These are phyloP conservation scores for Pleodorina starrii DNA, from an alignment of 139 green algal genomes.

Conservation along the genomic window DNA sequence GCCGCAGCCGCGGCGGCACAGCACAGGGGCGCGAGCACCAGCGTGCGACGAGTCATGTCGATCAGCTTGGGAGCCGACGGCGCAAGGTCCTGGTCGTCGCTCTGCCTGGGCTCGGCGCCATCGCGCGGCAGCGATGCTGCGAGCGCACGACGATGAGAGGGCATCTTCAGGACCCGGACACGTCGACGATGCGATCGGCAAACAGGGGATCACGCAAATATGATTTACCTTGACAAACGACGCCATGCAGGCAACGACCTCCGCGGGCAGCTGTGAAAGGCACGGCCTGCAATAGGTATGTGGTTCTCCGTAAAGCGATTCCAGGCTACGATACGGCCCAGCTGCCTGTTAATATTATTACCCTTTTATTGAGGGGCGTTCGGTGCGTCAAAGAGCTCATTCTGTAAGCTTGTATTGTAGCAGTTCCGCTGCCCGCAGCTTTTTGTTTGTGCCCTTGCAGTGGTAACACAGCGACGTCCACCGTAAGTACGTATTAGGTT, in stretches of 20 bases:
- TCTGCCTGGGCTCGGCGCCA: not conserved
- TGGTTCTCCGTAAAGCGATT: too few relatives aligned
- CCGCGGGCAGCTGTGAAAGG: not conserved
- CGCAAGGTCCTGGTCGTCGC: not conserved
- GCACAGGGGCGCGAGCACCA: slow-evolving; percentile 61
- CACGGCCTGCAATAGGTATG: slow-evolving; percentile 7
- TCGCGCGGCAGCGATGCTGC: not conserved
- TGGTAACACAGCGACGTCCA: too few relatives aligned
- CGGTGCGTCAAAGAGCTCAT: slow-evolving; percentile 7
- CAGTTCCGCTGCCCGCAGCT: too few relatives aligned
- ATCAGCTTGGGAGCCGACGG: slow-evolving; percentile 45
- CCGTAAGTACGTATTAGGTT: too few relatives aligned
- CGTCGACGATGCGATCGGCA: not conserved
- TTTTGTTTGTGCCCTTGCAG: too few relatives aligned
- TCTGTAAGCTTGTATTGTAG: not conserved
- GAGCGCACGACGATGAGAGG: not conserved
- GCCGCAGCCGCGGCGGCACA: slow-evolving; percentile 44
- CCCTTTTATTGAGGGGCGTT: not conserved
- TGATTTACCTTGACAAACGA: slow-evolving; percentile 50
- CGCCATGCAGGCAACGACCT: not conserved
- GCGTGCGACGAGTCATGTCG: slow-evolving; percentile 55
- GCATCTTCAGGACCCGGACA: not conserved
- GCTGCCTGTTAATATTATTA: not conserved
- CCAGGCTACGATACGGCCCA: too few relatives aligned
- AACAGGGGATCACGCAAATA: not conserved